Conservation (phyloP, 2,329 filamentous ascomycete species). For the Fusarium globosum region DNA sequence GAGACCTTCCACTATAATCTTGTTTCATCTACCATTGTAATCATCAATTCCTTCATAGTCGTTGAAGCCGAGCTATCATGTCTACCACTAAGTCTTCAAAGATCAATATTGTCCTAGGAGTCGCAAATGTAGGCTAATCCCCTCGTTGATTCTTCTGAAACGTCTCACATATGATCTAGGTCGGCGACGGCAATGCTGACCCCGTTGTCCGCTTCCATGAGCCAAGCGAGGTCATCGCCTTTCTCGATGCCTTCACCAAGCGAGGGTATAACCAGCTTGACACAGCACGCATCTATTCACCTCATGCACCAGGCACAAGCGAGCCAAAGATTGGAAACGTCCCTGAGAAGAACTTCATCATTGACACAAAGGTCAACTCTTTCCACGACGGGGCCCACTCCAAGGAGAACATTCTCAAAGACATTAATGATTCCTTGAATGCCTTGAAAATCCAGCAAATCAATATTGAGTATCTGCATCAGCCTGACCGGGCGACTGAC, state of each 20-base stretch:
- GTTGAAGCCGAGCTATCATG: not conserved
- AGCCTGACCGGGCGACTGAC: not conserved
- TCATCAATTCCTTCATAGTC: accelerated
- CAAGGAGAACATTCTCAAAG: not conserved
- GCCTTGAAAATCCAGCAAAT: not conserved
- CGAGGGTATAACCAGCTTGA: not conserved
- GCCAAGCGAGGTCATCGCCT: not conserved
- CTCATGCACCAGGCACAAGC: not conserved
- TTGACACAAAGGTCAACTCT: not conserved
- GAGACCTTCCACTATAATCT: accelerated
- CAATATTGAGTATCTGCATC: not conserved
- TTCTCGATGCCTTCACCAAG: not conserved
- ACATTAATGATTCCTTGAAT: not conserved
- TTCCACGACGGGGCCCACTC: not conserved
- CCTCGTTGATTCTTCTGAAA: accelerated
- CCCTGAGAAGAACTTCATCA: not conserved
- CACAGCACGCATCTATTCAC: not conserved
- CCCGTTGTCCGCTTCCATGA: not conserved
- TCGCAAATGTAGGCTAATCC: not conserved
- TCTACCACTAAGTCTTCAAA: not conserved
- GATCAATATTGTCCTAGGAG: not conserved
- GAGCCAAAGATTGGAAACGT: not conserved
- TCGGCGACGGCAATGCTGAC: not conserved
- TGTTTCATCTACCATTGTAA: accelerated
- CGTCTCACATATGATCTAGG: not conserved